Conservation (phyloP, 441 rosid species). For the Theobroma grandiflorum region DNA sequence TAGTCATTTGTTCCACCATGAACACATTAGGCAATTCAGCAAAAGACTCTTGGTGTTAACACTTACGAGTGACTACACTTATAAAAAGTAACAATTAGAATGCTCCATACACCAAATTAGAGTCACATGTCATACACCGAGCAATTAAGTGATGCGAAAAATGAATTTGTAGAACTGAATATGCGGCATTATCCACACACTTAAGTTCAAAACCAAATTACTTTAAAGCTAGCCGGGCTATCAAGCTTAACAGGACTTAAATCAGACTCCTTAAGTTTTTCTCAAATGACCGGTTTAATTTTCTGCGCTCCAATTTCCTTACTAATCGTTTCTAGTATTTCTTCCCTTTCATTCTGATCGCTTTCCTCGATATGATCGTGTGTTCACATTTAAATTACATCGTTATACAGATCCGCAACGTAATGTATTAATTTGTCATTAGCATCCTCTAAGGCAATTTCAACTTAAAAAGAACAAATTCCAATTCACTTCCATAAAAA, state of each 20-base stretch:
- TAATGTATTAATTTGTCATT: background rate
- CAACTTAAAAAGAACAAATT: background rate
- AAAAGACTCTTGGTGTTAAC: background rate
- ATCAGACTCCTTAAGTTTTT: background rate
- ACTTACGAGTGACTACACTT: background rate
- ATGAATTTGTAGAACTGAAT: background rate
- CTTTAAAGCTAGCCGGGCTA: conserved; percentile 8
- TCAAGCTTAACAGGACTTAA: conserved; percentile 14
- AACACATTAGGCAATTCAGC: background rate
- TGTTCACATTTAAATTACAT: conserved; percentile 13
- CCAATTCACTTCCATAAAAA: background rate
- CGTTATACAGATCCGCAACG: background rate
- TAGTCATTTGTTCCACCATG: background rate
- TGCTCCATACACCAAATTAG: background rate
- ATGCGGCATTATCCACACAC: background rate
- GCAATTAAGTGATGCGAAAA: background rate
- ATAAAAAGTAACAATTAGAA: background rate
- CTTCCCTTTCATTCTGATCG: background rate
- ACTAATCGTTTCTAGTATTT: background rate
- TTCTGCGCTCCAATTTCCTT: conserved; percentile 7
- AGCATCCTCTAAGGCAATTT: conserved; percentile 6
- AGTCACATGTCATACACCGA: conserved; percentile 6
- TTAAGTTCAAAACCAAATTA: conserved; percentile 12
- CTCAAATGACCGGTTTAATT: background rate
- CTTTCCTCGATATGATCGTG: background rate